Conservation (phyloP, 2,329 filamentous ascomycete species). For the Penicillium sclerotiorum region DNA sequence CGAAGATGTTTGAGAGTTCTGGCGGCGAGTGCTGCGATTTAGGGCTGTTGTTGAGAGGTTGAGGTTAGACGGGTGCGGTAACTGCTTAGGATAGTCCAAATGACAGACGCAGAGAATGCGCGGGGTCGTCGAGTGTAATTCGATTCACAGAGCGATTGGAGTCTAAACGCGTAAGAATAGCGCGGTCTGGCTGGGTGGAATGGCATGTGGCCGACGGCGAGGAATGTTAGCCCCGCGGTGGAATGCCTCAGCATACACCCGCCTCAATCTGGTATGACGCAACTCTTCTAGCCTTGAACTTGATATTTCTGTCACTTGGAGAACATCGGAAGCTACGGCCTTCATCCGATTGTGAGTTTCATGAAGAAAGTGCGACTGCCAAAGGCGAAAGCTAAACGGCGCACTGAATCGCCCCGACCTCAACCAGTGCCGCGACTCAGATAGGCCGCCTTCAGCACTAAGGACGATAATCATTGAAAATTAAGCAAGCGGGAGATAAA, state of each 20-base stretch:
- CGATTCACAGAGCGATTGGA: not conserved
- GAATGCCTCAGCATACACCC: constrained; percentile 22
- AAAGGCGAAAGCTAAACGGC: not conserved
- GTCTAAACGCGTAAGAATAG: constrained; percentile 26
- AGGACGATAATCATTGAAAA: too few relatives aligned
- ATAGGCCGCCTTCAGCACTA: too few relatives aligned
- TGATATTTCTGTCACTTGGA: constrained; percentile 1
- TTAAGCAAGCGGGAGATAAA: too few relatives aligned
- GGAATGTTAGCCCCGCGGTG: constrained; percentile 25
- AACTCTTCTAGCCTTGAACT: not conserved
- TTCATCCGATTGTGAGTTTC: not conserved
- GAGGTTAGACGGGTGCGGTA: not conserved
- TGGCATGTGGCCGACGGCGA: constrained; percentile 19
- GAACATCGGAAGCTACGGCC: constrained; percentile 7
- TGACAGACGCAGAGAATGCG: constrained; percentile 7
- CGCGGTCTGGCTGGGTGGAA: constrained; percentile 19
- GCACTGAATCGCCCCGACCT: too few relatives aligned
- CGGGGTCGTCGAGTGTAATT: constrained; percentile 10
- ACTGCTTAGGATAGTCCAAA: constrained; percentile 8
- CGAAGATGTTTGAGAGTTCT: not conserved
- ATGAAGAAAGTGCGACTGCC: constrained; percentile 9
- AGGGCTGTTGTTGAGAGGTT: constrained; percentile 6
- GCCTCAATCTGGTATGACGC: constrained; percentile 24
- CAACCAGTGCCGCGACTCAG: too few relatives aligned
- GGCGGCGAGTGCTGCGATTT: not conserved